Evolutionary conservation across 179 eudicot genomes (phyloP).

Genomic region (Drosera spatulata): DNA sequence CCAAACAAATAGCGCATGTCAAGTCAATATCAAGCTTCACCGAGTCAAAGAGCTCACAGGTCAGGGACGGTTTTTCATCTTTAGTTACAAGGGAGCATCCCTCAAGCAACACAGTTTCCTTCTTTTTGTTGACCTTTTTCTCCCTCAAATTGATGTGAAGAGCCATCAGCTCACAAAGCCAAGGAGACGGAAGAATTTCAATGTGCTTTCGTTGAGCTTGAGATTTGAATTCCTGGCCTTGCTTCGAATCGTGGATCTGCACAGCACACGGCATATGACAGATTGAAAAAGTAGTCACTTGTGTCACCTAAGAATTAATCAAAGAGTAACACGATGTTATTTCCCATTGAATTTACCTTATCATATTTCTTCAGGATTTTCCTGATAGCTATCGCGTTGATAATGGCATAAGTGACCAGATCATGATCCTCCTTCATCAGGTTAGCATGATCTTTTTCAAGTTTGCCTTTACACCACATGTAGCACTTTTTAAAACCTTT

Average conservation of each 20-base stretch:
- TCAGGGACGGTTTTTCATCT: slow-evolving; percentile 49
- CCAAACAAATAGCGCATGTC: slow-evolving; percentile 81
- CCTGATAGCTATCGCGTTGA: slow-evolving; percentile 64
- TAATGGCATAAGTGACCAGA: slow-evolving; percentile 55
- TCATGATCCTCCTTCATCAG: slow-evolving; percentile 49
- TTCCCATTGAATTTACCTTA: slow-evolving; percentile 30
- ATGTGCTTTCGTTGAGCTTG: slow-evolving; percentile 50
- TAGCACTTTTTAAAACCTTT: slow-evolving; percentile 35
- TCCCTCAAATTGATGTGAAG: slow-evolving; percentile 56
- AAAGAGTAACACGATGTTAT: too few species aligned
- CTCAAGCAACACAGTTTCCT: slow-evolving; percentile 27
- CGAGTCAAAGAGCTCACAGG: slow-evolving; percentile 50
- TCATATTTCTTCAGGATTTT: slow-evolving; percentile 82
- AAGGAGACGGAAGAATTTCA: slow-evolving; percentile 77
- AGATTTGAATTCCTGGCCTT: slow-evolving; percentile 72
- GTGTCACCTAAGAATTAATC: too few species aligned
- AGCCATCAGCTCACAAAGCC: slow-evolving; percentile 83
- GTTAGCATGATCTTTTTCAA: slow-evolving; percentile 24
- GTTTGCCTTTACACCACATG: slow-evolving; percentile 6
- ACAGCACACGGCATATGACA: neutral
- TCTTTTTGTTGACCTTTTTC: slow-evolving; percentile 15
- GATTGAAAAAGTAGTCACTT: too few species aligned
- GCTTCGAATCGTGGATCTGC: slow-evolving; percentile 59
- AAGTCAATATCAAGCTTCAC: slow-evolving; percentile 56
- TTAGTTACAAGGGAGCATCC: slow-evolving; percentile 36